phyloP scores from a whole-genome alignment of 257 asterid genomes.

The Euphrasia confusa region DNA sequence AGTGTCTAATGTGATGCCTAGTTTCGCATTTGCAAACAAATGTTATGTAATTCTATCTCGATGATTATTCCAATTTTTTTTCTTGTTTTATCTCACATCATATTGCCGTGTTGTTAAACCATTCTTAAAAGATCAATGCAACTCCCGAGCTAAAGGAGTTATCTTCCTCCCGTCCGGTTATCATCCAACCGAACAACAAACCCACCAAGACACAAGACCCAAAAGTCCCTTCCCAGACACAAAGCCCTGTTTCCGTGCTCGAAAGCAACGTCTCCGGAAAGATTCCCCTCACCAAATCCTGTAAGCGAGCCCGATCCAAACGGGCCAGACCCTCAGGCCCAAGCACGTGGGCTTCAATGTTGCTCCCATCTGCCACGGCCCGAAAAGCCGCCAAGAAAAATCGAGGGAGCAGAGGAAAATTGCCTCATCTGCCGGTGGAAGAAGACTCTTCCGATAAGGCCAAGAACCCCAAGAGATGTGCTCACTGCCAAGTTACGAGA shows the following conservation, averaged over 20 bases:
- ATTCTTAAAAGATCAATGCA: constrained; percentile 24
- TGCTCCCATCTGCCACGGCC: constrained; percentile 29
- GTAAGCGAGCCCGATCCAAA: constrained; percentile 60
- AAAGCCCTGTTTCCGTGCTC: constrained; percentile 73
- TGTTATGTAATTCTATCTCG: too few relatives aligned
- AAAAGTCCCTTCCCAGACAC: constrained; percentile 40
- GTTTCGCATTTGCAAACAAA: too few relatives aligned
- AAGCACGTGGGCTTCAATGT: constrained; percentile 49
- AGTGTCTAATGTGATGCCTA: too few relatives aligned
- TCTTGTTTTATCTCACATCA: not conserved
- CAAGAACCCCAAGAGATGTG: constrained; percentile 41
- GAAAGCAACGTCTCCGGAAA: constrained; percentile 40
- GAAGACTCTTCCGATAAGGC: constrained; percentile 12
- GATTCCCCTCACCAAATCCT: constrained; percentile 33
- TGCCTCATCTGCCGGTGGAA: not conserved
- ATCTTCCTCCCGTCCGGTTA: constrained; percentile 15
- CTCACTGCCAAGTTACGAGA: constrained; percentile 69
- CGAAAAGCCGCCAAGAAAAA: constrained; percentile 28
- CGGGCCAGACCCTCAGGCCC: constrained; percentile 47
- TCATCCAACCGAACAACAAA: constrained; percentile 28
- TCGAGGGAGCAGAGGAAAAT: constrained; percentile 30
- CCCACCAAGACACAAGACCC: not conserved
- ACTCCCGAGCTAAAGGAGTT: constrained; percentile 26
- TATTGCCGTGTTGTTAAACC: not conserved
- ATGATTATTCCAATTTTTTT: not conserved